Conservation (phyloP, 768 basidiomycete genomes). For the Suillus ampliporus region DNA sequence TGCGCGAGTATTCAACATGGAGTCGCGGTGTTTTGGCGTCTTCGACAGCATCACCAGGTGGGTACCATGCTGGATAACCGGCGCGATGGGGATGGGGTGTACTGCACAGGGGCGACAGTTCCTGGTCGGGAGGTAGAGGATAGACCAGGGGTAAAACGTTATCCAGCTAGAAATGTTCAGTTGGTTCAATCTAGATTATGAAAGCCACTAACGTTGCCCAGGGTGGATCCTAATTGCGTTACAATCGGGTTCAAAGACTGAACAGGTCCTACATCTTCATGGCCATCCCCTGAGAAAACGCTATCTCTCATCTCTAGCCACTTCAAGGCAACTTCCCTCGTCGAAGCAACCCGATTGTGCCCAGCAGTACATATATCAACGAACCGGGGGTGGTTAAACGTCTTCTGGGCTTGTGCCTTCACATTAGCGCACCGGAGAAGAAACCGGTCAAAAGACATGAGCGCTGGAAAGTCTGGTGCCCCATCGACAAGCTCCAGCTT, state of each 20-base stretch:
- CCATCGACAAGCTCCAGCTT: slow-evolving; percentile 40
- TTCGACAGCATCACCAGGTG: not conserved
- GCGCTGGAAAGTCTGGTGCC: slow-evolving; percentile 43
- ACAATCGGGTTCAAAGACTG: slow-evolving; percentile 22
- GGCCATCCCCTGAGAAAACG: slow-evolving; percentile 7
- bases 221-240: slow-evolving; percentile 28
- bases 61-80: slow-evolving; percentile 6
- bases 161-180: slow-evolving; percentile 36
- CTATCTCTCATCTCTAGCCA: slow-evolving; percentile 24
- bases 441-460: slow-evolving; percentile 53
- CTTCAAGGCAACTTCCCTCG: slow-evolving; percentile 27
- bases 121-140: slow-evolving; percentile 26
- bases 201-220: slow-evolving; percentile 44
- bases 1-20: slow-evolving; percentile 19
- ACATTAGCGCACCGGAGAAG: slow-evolving; percentile 46
- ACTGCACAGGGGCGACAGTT: slow-evolving; percentile 25
- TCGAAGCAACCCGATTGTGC: slow-evolving; percentile 30
- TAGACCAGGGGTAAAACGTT: slow-evolving; percentile 41
- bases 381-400: slow-evolving; percentile 50
- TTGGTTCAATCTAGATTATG: not conserved
- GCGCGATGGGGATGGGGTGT: slow-evolving; percentile 19
- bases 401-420: slow-evolving; percentile 39
- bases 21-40: slow-evolving; percentile 10
- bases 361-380: slow-evolving; percentile 40
- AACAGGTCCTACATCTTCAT: not conserved